Evolutionary conservation across 139 green algal species (phyloP).

Genomic region (Auxenochlorella protothecoides): DNA sequence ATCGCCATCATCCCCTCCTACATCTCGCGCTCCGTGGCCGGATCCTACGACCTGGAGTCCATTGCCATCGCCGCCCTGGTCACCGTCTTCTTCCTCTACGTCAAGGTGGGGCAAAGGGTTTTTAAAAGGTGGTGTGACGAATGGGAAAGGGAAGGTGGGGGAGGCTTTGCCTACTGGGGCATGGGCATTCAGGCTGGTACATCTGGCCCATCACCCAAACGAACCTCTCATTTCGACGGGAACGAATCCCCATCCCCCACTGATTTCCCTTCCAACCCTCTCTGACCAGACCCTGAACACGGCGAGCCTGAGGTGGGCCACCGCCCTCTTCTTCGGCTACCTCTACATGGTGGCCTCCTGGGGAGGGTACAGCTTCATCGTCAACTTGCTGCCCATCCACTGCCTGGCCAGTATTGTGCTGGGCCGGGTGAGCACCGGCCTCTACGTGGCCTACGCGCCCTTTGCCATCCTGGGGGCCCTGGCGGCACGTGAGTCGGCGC

Average conservation of each 20-base stretch:
- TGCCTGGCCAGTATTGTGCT: conserved; percentile 70
- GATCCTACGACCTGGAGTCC: conserved; percentile 82
- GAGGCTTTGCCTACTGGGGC: no score
- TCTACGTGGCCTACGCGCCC: conserved; percentile 80
- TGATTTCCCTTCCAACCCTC: no score
- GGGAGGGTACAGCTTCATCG: conserved; percentile 97
- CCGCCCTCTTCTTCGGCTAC: conserved; percentile 53
- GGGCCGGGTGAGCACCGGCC: conserved; percentile 31
- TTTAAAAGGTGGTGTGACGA: no score
- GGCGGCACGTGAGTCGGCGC: conserved; percentile 28
- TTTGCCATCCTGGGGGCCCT: conserved; percentile 72
- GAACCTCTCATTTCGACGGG: no score
- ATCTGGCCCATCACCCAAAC: no score
- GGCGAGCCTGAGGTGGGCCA: conserved; percentile 66
- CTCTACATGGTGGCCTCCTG: conserved; percentile 86
- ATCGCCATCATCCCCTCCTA: conserved; percentile 81
- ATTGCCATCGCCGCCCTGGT: conserved; percentile 92
- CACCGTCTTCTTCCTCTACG: conserved; percentile 77
- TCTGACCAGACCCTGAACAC: conserved; percentile 75
- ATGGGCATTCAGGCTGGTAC: no score
- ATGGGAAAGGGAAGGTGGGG: no score
- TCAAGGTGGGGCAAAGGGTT: conserved; percentile 46
- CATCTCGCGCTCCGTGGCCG: conserved; percentile 78
- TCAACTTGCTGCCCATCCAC: conserved; percentile 95
- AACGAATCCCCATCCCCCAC: no score